Conservation (phyloP, 352 stramenopile species). For the Hyphochytrium catenoides region DNA sequence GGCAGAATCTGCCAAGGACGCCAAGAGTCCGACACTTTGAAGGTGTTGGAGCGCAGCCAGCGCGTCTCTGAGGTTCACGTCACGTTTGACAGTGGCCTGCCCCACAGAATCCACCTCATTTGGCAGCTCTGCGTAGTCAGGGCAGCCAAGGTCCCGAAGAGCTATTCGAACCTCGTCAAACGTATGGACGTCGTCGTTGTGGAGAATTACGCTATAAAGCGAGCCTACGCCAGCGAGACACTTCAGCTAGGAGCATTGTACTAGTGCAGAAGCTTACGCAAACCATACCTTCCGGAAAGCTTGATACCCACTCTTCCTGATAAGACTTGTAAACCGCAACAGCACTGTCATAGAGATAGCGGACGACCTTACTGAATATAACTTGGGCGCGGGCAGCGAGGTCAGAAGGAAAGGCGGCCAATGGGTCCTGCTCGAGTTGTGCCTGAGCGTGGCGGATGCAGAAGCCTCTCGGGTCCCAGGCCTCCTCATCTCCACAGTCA, state of each 20-base stretch:
- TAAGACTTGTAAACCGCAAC: slow-evolving; percentile 23
- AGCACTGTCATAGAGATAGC: slow-evolving; percentile 30
- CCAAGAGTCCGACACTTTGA: slow-evolving; percentile 22
- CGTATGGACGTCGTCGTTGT: slow-evolving; percentile 96
- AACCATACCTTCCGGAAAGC: too few species aligned
- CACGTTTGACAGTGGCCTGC: slow-evolving; percentile 3
- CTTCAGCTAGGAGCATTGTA: too few species aligned
- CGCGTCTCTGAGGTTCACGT: background rate
- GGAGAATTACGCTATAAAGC: slow-evolving; percentile 69
- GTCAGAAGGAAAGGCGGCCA: slow-evolving; percentile 13
- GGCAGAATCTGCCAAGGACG: slow-evolving; percentile 38
- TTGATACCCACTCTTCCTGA: too few species aligned
- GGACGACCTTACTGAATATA: slow-evolving; percentile 39
- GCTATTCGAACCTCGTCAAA: slow-evolving; percentile 87
- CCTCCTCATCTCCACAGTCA: slow-evolving; percentile 93
- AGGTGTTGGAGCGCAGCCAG: too few species aligned
- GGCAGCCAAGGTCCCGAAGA: slow-evolving; percentile 44
- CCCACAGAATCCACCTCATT: slow-evolving; percentile 42
- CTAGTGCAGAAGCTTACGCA: too few species aligned
- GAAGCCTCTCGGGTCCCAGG: slow-evolving; percentile 81
- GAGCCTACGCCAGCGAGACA: slow-evolving; percentile 12
- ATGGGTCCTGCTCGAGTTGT: slow-evolving; percentile 11
- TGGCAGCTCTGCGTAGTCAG: slow-evolving; percentile 43
- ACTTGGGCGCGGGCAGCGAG: slow-evolving; percentile 25
- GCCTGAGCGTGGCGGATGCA: slow-evolving; percentile 61